These are phyloP conservation scores for Hibiscus tridactylites DNA, from an alignment of 345 rosid species.

Conservation along the genomic window DNA sequence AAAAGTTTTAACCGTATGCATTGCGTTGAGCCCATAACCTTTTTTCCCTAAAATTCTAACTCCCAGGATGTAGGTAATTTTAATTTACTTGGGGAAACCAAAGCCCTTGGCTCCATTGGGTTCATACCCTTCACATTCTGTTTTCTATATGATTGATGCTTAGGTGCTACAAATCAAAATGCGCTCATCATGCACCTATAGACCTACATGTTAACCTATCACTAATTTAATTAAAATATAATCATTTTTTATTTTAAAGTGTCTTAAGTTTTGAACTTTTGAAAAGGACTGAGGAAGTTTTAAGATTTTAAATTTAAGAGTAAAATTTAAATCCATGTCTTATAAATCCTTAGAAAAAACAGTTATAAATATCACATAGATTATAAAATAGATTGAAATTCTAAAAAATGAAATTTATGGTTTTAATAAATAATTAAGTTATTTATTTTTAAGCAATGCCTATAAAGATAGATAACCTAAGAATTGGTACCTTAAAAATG, in stretches of 20 bases:
- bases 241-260: no score
- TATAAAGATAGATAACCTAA: background rate
- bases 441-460: no score
- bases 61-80: background rate
- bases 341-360: no score
- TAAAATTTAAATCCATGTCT: no score
- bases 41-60: background rate
- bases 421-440: no score
- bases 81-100: constrained; percentile 3
- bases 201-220: constrained; percentile 1
- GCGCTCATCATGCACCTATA: constrained; percentile 17
- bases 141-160: background rate
- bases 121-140: background rate
- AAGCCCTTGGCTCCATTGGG: background rate
- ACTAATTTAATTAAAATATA: background rate
- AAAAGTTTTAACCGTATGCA: background rate
- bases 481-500: background rate
- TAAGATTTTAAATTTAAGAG: no score
- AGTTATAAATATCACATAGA: no score
- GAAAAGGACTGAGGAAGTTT: no score
- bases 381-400: no score
- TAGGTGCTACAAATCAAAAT: constrained; percentile 16
- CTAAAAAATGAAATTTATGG: no score
- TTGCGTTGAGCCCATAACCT: constrained; percentile 20
- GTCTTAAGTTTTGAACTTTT: no score